Conservation (phyloP, 2,329 filamentous ascomycete species). For the Emergomyces pasteurianus region DNA sequence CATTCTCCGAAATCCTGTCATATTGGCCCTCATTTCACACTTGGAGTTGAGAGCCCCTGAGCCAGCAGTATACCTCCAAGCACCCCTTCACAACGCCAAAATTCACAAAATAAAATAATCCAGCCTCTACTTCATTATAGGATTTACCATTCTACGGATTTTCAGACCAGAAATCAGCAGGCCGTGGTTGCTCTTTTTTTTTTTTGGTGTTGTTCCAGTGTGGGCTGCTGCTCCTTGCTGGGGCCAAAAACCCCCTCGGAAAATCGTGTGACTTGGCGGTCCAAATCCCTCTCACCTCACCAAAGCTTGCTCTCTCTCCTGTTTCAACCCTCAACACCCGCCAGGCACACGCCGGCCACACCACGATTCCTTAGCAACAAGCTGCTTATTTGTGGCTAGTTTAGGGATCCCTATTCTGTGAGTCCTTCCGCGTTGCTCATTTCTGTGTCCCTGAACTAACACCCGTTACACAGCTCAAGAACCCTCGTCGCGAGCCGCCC, state of each 20-base stretch:
- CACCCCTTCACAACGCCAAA: background rate
- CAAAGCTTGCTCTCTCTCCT: constrained; percentile 19
- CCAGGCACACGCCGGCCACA: background rate
- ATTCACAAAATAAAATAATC: background rate
- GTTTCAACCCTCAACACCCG: constrained; percentile 10
- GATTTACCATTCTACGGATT: background rate
- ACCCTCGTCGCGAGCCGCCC: constrained; percentile 1
- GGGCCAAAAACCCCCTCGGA: background rate
- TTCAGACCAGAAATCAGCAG: background rate
- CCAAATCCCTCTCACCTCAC: constrained; percentile 8
- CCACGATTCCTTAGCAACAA: constrained; percentile 15
- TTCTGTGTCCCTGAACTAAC: constrained; percentile 15
- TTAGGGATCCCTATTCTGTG: constrained; percentile 16
- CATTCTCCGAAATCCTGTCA: background rate
- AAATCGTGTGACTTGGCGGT: background rate
- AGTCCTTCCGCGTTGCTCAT: constrained; percentile 9
- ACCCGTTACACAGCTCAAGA: constrained; percentile 7
- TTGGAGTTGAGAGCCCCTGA: background rate
- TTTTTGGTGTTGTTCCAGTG: background rate
- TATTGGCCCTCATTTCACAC: background rate
- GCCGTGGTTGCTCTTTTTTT: background rate
- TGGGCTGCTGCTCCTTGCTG: background rate
- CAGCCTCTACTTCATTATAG: background rate
- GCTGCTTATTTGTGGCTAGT: constrained; percentile 19
- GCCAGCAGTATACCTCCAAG: background rate